These are phyloP conservation scores for Penicillium sp. DNA, from an alignment of 2,329 filamentous ascomycete species.

Conservation along the genomic window DNA sequence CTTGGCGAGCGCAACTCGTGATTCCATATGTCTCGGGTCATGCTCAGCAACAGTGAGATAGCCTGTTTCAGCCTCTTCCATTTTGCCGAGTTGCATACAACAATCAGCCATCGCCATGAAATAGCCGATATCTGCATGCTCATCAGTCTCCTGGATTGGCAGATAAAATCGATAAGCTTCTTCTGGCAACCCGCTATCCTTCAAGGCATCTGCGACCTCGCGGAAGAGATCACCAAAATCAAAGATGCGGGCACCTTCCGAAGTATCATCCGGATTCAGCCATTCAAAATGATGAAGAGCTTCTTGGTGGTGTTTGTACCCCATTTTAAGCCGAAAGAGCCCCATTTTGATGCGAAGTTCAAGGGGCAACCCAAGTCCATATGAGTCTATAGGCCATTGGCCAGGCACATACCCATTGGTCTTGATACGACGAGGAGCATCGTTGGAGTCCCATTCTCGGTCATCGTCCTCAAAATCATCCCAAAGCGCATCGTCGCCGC, in stretches of 20 bases:
- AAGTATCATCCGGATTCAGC: slow-evolving; percentile 64
- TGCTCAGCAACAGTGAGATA: slow-evolving; percentile 73
- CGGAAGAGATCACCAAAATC: slow-evolving; percentile 79
- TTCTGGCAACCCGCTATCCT: slow-evolving; percentile 50
- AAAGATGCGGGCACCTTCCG: slow-evolving; percentile 53
- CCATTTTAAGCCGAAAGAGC: slow-evolving; percentile 73
- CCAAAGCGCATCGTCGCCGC: slow-evolving; percentile 75
- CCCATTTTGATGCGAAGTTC: slow-evolving; percentile 84
- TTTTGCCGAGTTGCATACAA: slow-evolving; percentile 63
- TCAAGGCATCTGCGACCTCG: slow-evolving; percentile 64
- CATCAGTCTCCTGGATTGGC: slow-evolving; percentile 49
- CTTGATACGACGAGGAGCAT: slow-evolving; percentile 64
- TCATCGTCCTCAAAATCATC: slow-evolving; percentile 71
- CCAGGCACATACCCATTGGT: slow-evolving; percentile 62
- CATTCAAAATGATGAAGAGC: slow-evolving; percentile 69
- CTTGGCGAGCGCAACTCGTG: slow-evolving; percentile 75
- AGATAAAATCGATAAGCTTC: slow-evolving; percentile 62
- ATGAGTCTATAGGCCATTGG: slow-evolving; percentile 57
- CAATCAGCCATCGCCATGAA: slow-evolving; percentile 59
- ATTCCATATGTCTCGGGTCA: slow-evolving; percentile 71
- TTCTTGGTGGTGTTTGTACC: slow-evolving; percentile 63
- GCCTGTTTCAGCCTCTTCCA: slow-evolving; percentile 71
- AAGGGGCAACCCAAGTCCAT: slow-evolving; percentile 73
- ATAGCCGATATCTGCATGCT: slow-evolving; percentile 51
- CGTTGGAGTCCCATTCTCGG: slow-evolving; percentile 80